phyloP scores from a whole-genome alignment of 1,284 basidiomycete species.

The Rhodotorula sp. region DNA sequence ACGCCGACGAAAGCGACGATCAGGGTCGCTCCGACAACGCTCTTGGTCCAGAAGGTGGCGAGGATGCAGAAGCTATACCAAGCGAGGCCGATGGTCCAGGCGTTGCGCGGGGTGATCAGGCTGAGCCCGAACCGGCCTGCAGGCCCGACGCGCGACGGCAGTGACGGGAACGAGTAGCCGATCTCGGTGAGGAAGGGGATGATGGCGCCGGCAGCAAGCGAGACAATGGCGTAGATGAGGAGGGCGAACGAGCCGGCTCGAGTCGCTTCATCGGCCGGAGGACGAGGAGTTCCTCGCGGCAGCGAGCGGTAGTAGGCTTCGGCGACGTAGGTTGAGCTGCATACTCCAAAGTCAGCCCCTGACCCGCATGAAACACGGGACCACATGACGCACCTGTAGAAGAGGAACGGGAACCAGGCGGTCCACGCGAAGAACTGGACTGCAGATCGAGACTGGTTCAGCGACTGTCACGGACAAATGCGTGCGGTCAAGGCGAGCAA shows the following conservation, averaged over 20 bases:
- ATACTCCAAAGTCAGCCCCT: no score
- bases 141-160: constrained; percentile 29
- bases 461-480: background rate
- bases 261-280: constrained; percentile 64
- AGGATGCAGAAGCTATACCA: constrained; percentile 76
- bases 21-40: constrained; percentile 69
- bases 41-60: constrained; percentile 78
- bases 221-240: constrained; percentile 71
- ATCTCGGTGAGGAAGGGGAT: constrained; percentile 70
- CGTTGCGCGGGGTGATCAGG: constrained; percentile 76
- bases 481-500: background rate
- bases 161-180: constrained; percentile 2
- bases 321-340: constrained; percentile 44
- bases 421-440: constrained; percentile 78
- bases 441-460: constrained; percentile 51
- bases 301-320: constrained; percentile 35
- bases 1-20: constrained; percentile 83
- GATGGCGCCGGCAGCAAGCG: constrained; percentile 67
- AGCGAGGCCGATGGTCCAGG: constrained; percentile 76
- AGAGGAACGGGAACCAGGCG: constrained; percentile 74
- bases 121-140: constrained; percentile 41
- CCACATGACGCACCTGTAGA: constrained; percentile 59
- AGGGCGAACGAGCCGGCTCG: constrained; percentile 80
- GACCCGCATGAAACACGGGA: background rate
- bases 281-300: constrained; percentile 51